Evolutionary conservation across 2,329 filamentous ascomycete species (phyloP).

Genomic region (Helotiales sp.): DNA sequence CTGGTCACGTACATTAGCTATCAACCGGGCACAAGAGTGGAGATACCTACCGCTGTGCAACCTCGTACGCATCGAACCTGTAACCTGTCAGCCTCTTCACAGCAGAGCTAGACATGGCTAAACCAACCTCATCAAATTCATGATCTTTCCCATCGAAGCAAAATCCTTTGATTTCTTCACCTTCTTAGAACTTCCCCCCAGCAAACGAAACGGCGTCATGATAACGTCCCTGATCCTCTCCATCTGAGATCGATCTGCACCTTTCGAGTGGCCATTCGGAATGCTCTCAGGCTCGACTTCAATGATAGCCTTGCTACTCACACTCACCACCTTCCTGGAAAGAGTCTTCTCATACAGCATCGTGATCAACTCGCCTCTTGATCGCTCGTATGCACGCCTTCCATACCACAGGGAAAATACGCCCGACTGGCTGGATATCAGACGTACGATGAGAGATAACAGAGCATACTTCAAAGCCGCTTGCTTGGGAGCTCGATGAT

Average conservation of each 20-base stretch:
- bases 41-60: constrained; percentile 60
- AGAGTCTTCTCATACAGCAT: constrained; percentile 76
- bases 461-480: constrained; percentile 69
- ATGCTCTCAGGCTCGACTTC: constrained; percentile 20
- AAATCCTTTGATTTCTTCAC: constrained; percentile 53
- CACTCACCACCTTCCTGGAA: constrained; percentile 41
- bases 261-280: constrained; percentile 23
- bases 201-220: constrained; percentile 37
- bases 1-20: constrained; percentile 42
- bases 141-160: constrained; percentile 86
- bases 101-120: no score
- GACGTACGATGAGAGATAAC: constrained; percentile 62
- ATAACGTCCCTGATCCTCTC: constrained; percentile 26
- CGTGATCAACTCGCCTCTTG: constrained; percentile 83
- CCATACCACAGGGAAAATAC: constrained; percentile 81
- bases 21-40: neutral
- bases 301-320: constrained; percentile 32
- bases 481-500: constrained; percentile 53
- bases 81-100: constrained; percentile 13
- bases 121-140: constrained; percentile 77
- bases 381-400: constrained; percentile 83
- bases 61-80: constrained; percentile 73
- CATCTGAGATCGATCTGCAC: constrained; percentile 14
- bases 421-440: constrained; percentile 66
- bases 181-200: constrained; percentile 30